A percentile compares a stretch with the other conserved stretches of the same genome.
Evolutionary conservation across 768 basidiomycete species (phyloP).

Genomic region (Lepiota brunneoincarnata): DNA sequence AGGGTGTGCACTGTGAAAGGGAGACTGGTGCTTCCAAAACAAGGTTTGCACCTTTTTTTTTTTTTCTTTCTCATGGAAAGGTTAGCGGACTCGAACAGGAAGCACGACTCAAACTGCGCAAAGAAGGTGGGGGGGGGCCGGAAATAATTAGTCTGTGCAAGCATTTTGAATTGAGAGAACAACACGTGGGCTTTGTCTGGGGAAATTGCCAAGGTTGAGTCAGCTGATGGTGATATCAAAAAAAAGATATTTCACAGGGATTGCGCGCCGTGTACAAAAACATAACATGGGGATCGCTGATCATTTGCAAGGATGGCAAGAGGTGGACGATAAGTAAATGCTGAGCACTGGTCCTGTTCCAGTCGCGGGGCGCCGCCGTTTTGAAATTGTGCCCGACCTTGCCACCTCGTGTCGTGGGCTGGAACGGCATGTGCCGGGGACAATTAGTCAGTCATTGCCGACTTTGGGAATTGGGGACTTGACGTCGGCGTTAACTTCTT

Average conservation of each 20-base stretch:
- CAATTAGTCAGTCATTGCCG: background rate
- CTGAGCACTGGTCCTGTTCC: background rate
- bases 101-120: conserved; percentile 1
- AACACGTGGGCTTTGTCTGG: conserved; percentile 4
- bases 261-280: conserved; percentile 7
- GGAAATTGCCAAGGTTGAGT: conserved; percentile 5
- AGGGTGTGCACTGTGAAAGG: background rate
- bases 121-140: conserved; percentile 10
- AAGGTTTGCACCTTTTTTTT: background rate
- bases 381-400: background rate
- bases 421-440: conserved; percentile 2
- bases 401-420: conserved; percentile 6
- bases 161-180: background rate
- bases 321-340: background rate
- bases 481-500: background rate
- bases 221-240: conserved; percentile 17
- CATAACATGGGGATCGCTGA: background rate
- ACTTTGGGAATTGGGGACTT: background rate
- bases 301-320: background rate
- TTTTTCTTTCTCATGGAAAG: background rate
- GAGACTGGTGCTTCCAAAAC: background rate
- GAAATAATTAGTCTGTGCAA: background rate
- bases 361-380: conserved; percentile 9
- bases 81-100: background rate
- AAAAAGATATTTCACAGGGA: conserved; percentile 10